phyloP scores from a whole-genome alignment of 805 yeast species.

The Candida broadrunensis region DNA sequence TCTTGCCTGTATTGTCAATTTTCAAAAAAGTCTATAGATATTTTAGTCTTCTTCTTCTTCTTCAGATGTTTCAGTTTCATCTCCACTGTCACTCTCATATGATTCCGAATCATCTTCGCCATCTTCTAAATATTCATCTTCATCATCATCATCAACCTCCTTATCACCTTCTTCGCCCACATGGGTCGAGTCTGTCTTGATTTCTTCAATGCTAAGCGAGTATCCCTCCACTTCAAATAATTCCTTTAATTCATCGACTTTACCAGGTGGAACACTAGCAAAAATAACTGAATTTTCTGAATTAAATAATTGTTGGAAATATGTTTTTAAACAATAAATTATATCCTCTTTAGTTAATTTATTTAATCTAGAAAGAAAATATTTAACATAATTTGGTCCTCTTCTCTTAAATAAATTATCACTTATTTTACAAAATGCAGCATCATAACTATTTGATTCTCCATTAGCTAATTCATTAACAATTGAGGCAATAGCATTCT shows the following conservation, averaged over 20 bases:
- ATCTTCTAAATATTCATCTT: slow-evolving; percentile 6
- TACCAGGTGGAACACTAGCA: slow-evolving; percentile 70
- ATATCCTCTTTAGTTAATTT: slow-evolving; percentile 54
- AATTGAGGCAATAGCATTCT: slow-evolving; percentile 73
- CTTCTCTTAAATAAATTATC: slow-evolving; percentile 67
- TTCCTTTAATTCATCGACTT: slow-evolving; percentile 42
- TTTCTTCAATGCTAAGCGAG: slow-evolving; percentile 53
- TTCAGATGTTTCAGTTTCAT: too few species aligned
- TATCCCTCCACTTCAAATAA: slow-evolving; percentile 59
- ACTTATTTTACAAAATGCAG: slow-evolving; percentile 63
- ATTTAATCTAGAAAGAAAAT: slow-evolving; percentile 52
- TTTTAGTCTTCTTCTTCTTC: too few species aligned
- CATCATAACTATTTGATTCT: slow-evolving; percentile 61
- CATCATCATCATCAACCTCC: slow-evolving; percentile 20
- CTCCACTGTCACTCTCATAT: background rate
- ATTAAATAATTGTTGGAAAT: slow-evolving; percentile 65
- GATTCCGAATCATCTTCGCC: background rate
- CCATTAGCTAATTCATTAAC: slow-evolving; percentile 68
- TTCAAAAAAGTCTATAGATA: too few species aligned
- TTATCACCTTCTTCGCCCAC: slow-evolving; percentile 25
- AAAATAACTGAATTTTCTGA: slow-evolving; percentile 57
- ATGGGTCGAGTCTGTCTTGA: slow-evolving; percentile 24
- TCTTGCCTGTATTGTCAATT: too few species aligned
- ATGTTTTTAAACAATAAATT: slow-evolving; percentile 47
- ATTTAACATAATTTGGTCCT: slow-evolving; percentile 62